A percentile compares a stretch with the other conserved stretches of the same genome.
These are phyloP conservation scores for Hypoxylon lienhwacheense DNA, from an alignment of 495 filamentous ascomycete genomes.

Conservation along the genomic window DNA sequence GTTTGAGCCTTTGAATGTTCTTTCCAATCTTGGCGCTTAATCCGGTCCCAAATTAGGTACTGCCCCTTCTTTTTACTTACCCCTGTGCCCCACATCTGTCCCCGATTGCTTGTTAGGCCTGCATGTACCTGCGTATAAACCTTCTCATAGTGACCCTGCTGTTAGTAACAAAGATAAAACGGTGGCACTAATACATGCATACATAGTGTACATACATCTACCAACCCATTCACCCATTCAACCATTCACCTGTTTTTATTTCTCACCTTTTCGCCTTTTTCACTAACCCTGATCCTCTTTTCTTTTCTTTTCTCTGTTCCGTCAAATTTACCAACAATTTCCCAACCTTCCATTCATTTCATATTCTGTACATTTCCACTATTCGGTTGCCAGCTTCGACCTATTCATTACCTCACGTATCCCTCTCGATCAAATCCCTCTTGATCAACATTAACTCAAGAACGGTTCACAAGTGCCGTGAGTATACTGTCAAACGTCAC, in stretches of 20 bases:
- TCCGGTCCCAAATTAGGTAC: constrained; percentile 16
- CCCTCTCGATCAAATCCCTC: no score
- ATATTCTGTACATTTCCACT: constrained; percentile 30
- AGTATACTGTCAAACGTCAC: constrained; percentile 22
- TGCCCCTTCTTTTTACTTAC: constrained; percentile 15
- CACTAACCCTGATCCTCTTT: no score
- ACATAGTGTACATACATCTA: no score
- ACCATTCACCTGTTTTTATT: constrained; percentile 19
- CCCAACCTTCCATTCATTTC: constrained; percentile 34
- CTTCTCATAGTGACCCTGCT: neutral
- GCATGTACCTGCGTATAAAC: constrained; percentile 1
- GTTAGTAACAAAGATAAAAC: constrained; percentile 15
- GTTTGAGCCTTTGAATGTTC: no score
- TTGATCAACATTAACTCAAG: no score
- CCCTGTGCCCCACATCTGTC: constrained; percentile 21
- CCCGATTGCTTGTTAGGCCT: constrained; percentile 26
- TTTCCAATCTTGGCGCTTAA: constrained; percentile 19
- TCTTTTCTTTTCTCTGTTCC: constrained; percentile 7
- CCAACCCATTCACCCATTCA: constrained; percentile 12
- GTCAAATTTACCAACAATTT: constrained; percentile 34
- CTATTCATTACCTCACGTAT: constrained; percentile 21
- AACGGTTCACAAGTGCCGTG: neutral
- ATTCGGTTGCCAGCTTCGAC: constrained; percentile 48
- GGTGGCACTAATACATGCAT: no score
- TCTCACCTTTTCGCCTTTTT: constrained; percentile 7